These are phyloP conservation scores for Acanthamoeba lenticulata DNA, from an alignment of 208 protist genomes.

Conservation along the genomic window DNA sequence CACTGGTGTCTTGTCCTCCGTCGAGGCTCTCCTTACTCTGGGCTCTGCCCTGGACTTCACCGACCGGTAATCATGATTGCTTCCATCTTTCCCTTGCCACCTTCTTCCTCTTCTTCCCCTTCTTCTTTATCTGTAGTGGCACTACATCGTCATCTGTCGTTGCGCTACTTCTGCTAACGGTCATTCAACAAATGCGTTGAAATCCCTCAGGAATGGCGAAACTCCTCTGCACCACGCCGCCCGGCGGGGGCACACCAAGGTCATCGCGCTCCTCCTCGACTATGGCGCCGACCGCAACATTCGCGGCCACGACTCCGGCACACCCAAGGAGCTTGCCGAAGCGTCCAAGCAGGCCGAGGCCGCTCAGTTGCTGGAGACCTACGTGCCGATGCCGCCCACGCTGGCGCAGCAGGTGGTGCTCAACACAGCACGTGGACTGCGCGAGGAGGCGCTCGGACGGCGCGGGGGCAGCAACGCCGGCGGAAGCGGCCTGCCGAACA, in stretches of 20 bases:
- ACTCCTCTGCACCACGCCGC: slow-evolving; percentile 51
- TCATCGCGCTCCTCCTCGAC: slow-evolving; percentile 16
- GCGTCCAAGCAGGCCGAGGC: background rate
- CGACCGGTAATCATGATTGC: slow-evolving; percentile 22
- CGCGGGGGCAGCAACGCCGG: background rate
- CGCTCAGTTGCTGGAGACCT: background rate
- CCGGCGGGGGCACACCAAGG: background rate
- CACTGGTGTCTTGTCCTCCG: background rate
- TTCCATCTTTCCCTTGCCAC: background rate
- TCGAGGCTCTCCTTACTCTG: background rate
- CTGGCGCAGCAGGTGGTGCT: background rate
- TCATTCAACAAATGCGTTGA: background rate
- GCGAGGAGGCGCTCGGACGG: background rate
- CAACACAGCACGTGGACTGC: background rate
- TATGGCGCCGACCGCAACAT: background rate
- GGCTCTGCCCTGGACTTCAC: background rate
- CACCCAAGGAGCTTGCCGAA: slow-evolving; percentile 46
- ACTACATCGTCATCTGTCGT: background rate
- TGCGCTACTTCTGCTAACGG: background rate
- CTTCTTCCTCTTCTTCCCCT: background rate
- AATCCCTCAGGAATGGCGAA: background rate
- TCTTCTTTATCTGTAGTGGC: background rate
- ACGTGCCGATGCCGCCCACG: background rate
- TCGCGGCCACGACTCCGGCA: background rate
- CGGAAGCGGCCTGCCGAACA: background rate